Conservation (phyloP, 805 yeast genomes). For the Saturnispora halmiae region DNA sequence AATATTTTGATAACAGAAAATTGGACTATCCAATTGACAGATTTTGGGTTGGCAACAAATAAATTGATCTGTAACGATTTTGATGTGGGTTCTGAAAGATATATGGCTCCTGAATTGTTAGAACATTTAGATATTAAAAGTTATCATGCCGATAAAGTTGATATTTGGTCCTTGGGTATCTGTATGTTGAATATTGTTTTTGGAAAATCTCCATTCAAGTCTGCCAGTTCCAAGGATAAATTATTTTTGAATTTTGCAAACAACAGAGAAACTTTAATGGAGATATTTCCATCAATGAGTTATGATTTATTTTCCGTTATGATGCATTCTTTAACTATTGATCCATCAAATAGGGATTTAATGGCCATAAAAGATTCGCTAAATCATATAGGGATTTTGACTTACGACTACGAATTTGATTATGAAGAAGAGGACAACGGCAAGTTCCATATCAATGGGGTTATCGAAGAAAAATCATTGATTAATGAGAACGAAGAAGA, state of each 20-base stretch:
- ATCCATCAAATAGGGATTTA: constrained; percentile 77
- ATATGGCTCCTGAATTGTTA: constrained; percentile 91
- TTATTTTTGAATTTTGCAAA: constrained; percentile 78
- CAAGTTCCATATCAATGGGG: background rate
- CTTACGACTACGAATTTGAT: constrained; percentile 69
- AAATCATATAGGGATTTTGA: constrained; percentile 51
- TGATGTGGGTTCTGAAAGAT: constrained; percentile 83
- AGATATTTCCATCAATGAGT: constrained; percentile 83
- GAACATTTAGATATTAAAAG: constrained; percentile 44
- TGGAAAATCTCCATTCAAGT: constrained; percentile 78
- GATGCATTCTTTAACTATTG: constrained; percentile 68
- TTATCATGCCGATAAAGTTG: constrained; percentile 75
- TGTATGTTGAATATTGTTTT: constrained; percentile 77
- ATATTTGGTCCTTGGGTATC: constrained; percentile 85
- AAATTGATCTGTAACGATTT: constrained; percentile 52
- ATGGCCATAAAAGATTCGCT: constrained; percentile 52
- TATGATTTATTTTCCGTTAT: constrained; percentile 79
- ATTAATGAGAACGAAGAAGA: background rate
- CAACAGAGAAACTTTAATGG: constrained; percentile 83
- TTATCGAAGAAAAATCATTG: constrained; percentile 13
- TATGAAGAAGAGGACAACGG: constrained; percentile 17
- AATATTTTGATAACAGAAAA: constrained; percentile 45
- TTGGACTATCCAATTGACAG: constrained; percentile 50
- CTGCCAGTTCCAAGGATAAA: constrained; percentile 69
- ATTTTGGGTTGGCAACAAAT: constrained; percentile 53